A percentile compares a stretch with the other conserved stretches of the same genome.
phyloP scores from a whole-genome alignment of 805 yeast species.

The Brettanomyces anomalus region DNA sequence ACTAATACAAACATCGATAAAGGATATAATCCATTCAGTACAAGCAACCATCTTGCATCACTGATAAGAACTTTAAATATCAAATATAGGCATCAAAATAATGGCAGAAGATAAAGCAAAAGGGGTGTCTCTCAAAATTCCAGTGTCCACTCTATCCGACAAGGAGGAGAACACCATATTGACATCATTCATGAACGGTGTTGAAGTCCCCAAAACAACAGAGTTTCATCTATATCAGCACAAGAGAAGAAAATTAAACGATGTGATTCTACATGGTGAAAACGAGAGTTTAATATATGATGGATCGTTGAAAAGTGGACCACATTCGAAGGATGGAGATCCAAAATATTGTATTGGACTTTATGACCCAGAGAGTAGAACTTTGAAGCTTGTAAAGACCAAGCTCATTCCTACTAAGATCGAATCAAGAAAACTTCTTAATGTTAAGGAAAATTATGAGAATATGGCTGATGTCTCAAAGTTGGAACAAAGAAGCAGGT shows the following conservation, averaged over 20 bases:
- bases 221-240: slow-evolving; percentile 55
- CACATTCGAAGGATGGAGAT: slow-evolving; percentile 14
- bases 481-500: slow-evolving; percentile 55
- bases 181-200: slow-evolving; percentile 76
- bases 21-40: too few relatives aligned
- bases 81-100: too few relatives aligned
- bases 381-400: slow-evolving; percentile 45
- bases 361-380: slow-evolving; percentile 58
- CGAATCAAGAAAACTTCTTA: slow-evolving; percentile 29
- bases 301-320: slow-evolving; percentile 33
- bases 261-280: slow-evolving; percentile 66
- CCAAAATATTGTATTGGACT: slow-evolving; percentile 65
- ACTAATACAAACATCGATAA: too few relatives aligned
- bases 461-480: slow-evolving; percentile 5
- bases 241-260: slow-evolving; percentile 26
- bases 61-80: too few relatives aligned
- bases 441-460: slow-evolving; percentile 6
- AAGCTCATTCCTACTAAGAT: slow-evolving; percentile 9
- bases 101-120: too few relatives aligned
- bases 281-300: slow-evolving; percentile 63
- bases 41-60: too few relatives aligned
- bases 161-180: slow-evolving; percentile 42
- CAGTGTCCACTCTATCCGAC: slow-evolving; percentile 25
- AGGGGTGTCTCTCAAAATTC: slow-evolving; percentile 5
- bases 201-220: slow-evolving; percentile 49